A percentile compares a stretch with the other conserved stretches of the same genome.
Conservation (phyloP, 108 stramenopile species). For the Cyclotella cryptica region DNA sequence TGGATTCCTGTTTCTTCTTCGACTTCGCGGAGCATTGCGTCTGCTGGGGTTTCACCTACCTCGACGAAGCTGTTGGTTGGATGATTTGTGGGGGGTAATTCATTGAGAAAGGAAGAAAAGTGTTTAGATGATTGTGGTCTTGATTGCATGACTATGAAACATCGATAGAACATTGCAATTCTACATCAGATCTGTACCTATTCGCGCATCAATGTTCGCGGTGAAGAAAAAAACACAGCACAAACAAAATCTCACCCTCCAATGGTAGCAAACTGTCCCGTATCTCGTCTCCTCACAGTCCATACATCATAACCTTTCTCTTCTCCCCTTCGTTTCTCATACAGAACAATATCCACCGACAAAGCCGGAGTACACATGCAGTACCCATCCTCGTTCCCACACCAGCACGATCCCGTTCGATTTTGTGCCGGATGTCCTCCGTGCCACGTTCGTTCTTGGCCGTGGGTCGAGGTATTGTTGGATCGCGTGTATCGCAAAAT, state of each 20-base stretch:
- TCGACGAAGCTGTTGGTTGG: constrained; percentile 65
- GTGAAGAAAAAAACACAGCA: neutral
- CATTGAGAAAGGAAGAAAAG: neutral
- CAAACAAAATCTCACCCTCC: constrained; percentile 58
- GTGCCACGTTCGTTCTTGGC: constrained; percentile 49
- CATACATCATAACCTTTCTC: constrained; percentile 59
- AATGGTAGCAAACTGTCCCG: constrained; percentile 83
- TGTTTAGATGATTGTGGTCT: no score
- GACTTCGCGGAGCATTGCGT: constrained; percentile 77
- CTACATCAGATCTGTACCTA: neutral
- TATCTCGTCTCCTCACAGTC: constrained; percentile 80
- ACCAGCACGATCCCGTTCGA: constrained; percentile 78
- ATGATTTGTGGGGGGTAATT: neutral
- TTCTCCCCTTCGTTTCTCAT: constrained; percentile 22
- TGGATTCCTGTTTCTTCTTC: constrained; percentile 81
- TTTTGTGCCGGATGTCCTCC: constrained; percentile 53
- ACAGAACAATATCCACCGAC: constrained; percentile 83
- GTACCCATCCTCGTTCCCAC: constrained; percentile 67
- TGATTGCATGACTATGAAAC: no score
- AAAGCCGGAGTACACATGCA: constrained; percentile 90
- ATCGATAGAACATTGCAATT: neutral
- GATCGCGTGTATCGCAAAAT: neutral
- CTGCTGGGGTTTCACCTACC: constrained; percentile 73
- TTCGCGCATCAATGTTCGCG: neutral
- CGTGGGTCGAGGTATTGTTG: neutral